Percentiles rank a stretch among this genome's conserved stretches.
Conservation (phyloP, 306 rosid species). For the Quercus variabilis region DNA sequence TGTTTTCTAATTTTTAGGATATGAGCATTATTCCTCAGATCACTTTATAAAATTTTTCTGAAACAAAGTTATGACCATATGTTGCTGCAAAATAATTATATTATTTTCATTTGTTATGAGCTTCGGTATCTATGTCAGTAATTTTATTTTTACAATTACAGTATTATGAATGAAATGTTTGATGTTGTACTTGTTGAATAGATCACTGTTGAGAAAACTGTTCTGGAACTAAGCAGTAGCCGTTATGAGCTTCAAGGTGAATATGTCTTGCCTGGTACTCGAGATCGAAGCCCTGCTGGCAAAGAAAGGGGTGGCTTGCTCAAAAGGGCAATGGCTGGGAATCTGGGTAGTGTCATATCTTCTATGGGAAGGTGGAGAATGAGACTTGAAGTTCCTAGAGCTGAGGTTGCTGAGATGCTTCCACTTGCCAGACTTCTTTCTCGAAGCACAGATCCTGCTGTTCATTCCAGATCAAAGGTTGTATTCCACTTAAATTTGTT, state of each 20-base stretch:
- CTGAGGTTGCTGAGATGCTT: constrained; percentile 96
- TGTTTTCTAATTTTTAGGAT: neutral
- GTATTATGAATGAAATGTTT: constrained; percentile 5
- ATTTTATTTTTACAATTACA: constrained; percentile 1
- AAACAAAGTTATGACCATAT: neutral
- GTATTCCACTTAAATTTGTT: constrained; percentile 26
- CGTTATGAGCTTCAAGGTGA: constrained; percentile 97
- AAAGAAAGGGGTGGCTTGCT: constrained; percentile 50
- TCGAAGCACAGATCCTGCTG: constrained; percentile 80
- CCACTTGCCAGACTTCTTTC: constrained; percentile 92
- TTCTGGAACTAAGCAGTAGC: constrained; percentile 83
- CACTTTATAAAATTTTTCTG: neutral
- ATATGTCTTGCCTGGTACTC: constrained; percentile 80
- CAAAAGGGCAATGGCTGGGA: constrained; percentile 57
- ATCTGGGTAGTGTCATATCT: constrained; percentile 82
- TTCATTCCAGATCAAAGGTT: constrained; percentile 91
- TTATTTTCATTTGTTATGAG: neutral
- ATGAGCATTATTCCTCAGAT: neutral
- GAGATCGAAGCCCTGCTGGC: constrained; percentile 52
- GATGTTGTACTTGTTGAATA: constrained; percentile 31
- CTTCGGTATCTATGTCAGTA: neutral
- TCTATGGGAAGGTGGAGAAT: constrained; percentile 98
- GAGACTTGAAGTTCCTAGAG: constrained; percentile 81
- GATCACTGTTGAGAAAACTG: constrained; percentile 89
- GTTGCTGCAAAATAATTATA: neutral